A percentile compares a stretch with the other conserved stretches of the same genome.
Conservation (phyloP, 495 filamentous ascomycete genomes). For the Hypoxylon intermedium region DNA sequence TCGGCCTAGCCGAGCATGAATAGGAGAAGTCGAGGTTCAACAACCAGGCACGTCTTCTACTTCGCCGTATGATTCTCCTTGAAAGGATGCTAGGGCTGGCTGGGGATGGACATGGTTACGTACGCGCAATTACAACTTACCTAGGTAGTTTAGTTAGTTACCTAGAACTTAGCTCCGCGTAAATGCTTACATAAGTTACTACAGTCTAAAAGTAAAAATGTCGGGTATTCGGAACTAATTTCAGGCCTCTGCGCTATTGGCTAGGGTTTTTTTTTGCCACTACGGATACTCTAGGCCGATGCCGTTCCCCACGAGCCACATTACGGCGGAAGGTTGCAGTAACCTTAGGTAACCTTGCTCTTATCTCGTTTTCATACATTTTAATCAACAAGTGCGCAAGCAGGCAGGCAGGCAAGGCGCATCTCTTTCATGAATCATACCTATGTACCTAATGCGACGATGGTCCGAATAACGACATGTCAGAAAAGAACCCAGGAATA, state of each 20-base stretch:
- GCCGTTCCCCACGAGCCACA: conserved; percentile 6
- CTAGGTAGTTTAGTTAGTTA: too few relatives aligned
- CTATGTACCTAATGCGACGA: too few relatives aligned
- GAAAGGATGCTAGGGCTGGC: conserved; percentile 21
- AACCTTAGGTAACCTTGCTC: not conserved
- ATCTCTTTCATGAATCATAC: too few relatives aligned
- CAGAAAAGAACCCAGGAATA: conserved; percentile 2
- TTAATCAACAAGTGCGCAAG: too few relatives aligned
- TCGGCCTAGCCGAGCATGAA: not conserved
- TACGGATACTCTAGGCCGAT: not conserved
- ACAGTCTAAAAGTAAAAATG: too few relatives aligned
- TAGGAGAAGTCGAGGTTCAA: not conserved
- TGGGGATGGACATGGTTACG: conserved; percentile 34
- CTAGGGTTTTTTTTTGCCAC: too few relatives aligned
- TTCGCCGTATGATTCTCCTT: conserved; percentile 30
- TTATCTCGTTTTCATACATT: too few relatives aligned
- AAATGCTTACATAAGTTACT: conserved; percentile 23
- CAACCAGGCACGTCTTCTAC: conserved; percentile 34
- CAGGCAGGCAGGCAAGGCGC: too few relatives aligned
- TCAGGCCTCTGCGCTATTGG: conserved; percentile 10
- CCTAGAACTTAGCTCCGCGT: too few relatives aligned
- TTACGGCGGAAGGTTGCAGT: not conserved
- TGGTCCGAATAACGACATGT: too few relatives aligned
- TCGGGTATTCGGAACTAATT: too few relatives aligned
- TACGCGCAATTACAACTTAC: conserved; percentile 29